Conservation (phyloP, 192 early-diverging fungal species). For the Pilobolus umbonatus region DNA sequence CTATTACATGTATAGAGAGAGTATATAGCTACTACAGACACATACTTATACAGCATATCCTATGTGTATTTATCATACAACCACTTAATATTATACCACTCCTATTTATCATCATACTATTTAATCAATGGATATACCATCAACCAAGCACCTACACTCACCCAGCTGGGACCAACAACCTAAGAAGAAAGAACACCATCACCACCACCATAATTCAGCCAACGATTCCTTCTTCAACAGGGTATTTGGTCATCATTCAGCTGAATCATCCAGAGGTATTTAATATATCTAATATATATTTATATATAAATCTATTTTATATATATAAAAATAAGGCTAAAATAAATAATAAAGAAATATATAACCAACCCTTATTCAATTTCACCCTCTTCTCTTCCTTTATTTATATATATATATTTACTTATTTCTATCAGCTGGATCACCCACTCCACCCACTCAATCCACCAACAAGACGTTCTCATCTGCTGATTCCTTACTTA, state of each 20-base stretch:
- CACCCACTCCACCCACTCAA: conserved; percentile 3
- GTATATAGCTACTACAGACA: too few species aligned
- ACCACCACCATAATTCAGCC: neutral
- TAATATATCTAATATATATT: neutral
- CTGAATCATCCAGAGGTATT: conserved; percentile 11
- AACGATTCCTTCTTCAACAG: conserved; percentile 10
- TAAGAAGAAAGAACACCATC: neutral
- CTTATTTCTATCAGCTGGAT: neutral
- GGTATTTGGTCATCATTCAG: conserved; percentile 15
- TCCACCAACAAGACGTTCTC: neutral
- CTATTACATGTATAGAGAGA: too few species aligned
- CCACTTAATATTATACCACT: too few species aligned
- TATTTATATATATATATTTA: neutral
- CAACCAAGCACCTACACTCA: neutral
- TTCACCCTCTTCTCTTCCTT: neutral
- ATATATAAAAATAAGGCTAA: neutral
- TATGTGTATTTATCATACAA: too few species aligned
- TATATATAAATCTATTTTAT: too few species aligned
- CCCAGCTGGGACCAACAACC: neutral
- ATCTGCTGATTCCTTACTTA: neutral
- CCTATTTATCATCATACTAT: too few species aligned
- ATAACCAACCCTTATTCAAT: neutral
- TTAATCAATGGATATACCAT: neutral
- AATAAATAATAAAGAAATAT: neutral
- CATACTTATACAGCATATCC: too few species aligned